Conservation (phyloP, 1,139 yeast genomes). For the Hanseniaspora uvarum region DNA sequence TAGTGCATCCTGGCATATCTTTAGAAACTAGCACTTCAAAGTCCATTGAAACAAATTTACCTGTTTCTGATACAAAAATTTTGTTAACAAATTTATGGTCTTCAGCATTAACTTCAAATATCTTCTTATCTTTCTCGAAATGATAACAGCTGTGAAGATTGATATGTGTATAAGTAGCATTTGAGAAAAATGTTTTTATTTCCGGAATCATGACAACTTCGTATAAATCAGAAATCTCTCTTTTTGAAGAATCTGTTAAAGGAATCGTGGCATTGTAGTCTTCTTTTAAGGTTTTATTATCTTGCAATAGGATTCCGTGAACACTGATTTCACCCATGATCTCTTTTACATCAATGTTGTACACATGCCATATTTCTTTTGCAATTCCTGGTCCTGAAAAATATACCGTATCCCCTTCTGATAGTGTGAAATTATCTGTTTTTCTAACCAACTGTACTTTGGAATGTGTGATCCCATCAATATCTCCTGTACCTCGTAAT, state of each 20-base stretch:
- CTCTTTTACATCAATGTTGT: not conserved
- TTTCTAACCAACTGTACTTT: not conserved
- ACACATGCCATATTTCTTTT: slow-evolving; percentile 7
- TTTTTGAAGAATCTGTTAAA: not conserved
- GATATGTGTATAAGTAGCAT: not conserved
- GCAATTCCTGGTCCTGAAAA: not conserved
- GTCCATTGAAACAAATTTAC: not conserved
- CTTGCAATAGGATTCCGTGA: not conserved
- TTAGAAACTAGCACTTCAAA: not conserved
- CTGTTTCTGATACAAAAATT: not conserved
- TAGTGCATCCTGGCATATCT: not conserved
- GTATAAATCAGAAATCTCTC: not conserved
- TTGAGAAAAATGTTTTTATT: not conserved
- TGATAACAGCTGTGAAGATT: not conserved
- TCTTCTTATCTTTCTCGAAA: not conserved
- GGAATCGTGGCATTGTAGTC: not conserved
- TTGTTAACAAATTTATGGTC: not conserved
- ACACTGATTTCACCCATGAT: slow-evolving; percentile 1
- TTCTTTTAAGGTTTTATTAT: not conserved
- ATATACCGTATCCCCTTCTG: not conserved
- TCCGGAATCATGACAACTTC: slow-evolving; percentile 8
- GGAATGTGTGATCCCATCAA: not conserved
- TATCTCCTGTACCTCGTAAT: not conserved
- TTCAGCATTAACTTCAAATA: not conserved
- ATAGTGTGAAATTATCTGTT: not conserved